Evolutionary conservation across 2,329 filamentous ascomycete species (phyloP).

Genomic region (Apiospora koreana): DNA sequence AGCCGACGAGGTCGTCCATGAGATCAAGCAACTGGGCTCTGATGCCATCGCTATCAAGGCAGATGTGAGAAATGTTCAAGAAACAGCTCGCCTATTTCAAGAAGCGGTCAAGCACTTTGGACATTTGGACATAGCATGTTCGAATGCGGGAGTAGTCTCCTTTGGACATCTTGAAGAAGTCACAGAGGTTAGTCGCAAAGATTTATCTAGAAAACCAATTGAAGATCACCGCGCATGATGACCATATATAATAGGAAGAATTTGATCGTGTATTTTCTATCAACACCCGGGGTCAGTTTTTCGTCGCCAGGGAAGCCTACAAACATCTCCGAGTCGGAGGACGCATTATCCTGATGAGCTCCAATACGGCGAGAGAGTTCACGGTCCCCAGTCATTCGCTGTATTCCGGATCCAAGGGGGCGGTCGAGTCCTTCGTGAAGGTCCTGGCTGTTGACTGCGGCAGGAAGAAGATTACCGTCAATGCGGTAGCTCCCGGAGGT

Average conservation of each 20-base stretch:
- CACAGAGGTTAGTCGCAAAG: no score
- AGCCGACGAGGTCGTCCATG: slow-evolving; percentile 24
- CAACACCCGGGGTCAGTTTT: slow-evolving; percentile 62
- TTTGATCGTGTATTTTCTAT: slow-evolving; percentile 63
- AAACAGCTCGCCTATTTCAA: slow-evolving; percentile 66
- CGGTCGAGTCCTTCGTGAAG: slow-evolving; percentile 35
- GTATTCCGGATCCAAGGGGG: slow-evolving; percentile 38
- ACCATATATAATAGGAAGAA: slow-evolving; percentile 65
- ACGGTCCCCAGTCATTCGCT: slow-evolving; percentile 35
- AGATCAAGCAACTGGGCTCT: slow-evolving; percentile 63
- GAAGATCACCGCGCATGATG: no score
- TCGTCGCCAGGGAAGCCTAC: slow-evolving; percentile 64
- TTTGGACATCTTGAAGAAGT: no score
- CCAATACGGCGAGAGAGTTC: slow-evolving; percentile 50
- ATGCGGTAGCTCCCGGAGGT: slow-evolving; percentile 37
- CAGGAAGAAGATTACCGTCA: slow-evolving; percentile 38
- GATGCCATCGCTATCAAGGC: slow-evolving; percentile 40
- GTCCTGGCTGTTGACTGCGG: slow-evolving; percentile 31
- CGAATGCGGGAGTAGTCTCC: no score
- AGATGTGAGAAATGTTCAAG: slow-evolving; percentile 48
- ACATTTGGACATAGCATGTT: no score
- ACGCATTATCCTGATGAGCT: slow-evolving; percentile 64
- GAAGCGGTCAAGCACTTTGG: no score
- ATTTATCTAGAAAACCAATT: no score
- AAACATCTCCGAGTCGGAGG: slow-evolving; percentile 62